Evolutionary conservation across 257 asterid species (phyloP).

Genomic region (Solanum sejunctum): DNA sequence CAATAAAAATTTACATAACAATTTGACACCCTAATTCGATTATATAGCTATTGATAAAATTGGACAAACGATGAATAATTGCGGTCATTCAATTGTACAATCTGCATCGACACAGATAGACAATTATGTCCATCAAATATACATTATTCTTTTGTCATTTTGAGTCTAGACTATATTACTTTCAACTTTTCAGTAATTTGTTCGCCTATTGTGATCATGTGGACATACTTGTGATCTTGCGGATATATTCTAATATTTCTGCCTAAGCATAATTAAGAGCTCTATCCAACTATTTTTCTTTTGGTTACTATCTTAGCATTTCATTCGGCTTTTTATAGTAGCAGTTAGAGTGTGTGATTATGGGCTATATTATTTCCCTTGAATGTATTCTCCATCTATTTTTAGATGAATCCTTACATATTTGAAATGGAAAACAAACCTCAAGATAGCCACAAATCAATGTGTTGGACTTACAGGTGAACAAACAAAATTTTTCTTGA

Average conservation of each 20-base stretch:
- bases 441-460: neutral
- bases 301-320: neutral
- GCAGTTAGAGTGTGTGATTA: too few relatives aligned
- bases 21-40: neutral
- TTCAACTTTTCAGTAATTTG: neutral
- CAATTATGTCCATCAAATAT: neutral
- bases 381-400: neutral
- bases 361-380: neutral
- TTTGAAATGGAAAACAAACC: neutral
- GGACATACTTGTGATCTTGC: neutral
- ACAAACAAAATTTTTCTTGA: neutral
- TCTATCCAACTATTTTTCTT: too few relatives aligned
- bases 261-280: neutral
- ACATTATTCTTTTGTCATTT: neutral
- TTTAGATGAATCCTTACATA: neutral
- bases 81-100: neutral
- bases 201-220: neutral
- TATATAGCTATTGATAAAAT: neutral
- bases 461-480: neutral
- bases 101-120: neutral
- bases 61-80: neutral
- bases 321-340: neutral
- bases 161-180: neutral
- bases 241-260: neutral
- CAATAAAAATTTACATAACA: neutral